Conservation (phyloP, 2,329 filamentous ascomycete genomes). For the Geosmithia morbida region DNA sequence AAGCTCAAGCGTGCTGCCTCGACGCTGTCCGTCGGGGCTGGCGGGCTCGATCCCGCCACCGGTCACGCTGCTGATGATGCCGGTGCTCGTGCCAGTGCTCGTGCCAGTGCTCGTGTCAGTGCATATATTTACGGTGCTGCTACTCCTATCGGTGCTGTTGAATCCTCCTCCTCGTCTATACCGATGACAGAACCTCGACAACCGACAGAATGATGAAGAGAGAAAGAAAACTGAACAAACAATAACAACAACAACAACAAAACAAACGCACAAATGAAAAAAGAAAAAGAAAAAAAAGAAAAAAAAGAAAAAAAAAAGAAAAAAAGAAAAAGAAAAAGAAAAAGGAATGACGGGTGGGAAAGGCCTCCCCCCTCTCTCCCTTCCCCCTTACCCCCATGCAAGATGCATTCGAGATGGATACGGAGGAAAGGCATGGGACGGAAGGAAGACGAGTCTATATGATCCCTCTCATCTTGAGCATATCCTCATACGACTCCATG, state of each 20-base stretch:
- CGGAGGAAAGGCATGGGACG: neutral
- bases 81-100: neutral
- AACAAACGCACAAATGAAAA: too few species aligned
- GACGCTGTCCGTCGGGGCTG: too few species aligned
- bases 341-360: too few species aligned
- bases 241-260: too few species aligned
- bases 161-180: neutral
- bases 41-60: too few species aligned
- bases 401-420: too few species aligned
- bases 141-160: neutral
- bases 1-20: neutral
- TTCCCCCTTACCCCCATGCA: too few species aligned
- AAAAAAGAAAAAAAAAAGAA: neutral
- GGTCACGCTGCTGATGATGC: neutral
- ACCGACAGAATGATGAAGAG: neutral
- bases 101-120: neutral
- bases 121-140: neutral
- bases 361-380: too few species aligned
- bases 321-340: neutral
- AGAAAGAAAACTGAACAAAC: neutral
- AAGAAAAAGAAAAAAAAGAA: neutral
- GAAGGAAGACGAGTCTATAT: neutral
- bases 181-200: neutral
- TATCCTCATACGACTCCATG: constrained; percentile 3
- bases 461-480: constrained; percentile 2